Conservation (phyloP, 164 flowering plant species). For the Piper longum region DNA sequence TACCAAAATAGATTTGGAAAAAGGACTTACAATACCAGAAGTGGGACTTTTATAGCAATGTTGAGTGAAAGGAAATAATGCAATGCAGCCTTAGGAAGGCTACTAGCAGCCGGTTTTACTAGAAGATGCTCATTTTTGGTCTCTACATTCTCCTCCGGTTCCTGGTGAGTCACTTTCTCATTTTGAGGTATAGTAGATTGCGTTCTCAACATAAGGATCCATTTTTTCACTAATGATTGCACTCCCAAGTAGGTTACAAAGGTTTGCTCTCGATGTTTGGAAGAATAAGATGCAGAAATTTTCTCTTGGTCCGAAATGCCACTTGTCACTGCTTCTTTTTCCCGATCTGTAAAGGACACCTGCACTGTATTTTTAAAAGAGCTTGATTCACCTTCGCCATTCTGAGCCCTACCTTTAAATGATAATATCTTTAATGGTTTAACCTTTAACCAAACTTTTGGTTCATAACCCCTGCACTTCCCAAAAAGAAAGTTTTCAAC, state of each 20-base stretch:
- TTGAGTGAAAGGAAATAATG: slow-evolving; percentile 42
- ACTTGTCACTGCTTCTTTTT: slow-evolving; percentile 27
- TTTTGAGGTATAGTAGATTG: slow-evolving; percentile 18
- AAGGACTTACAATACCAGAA: slow-evolving; percentile 57
- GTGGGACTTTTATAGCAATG: slow-evolving; percentile 55
- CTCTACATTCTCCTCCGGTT: slow-evolving; percentile 15
- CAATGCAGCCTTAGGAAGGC: slow-evolving; percentile 31
- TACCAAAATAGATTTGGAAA: background rate
- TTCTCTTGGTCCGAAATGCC: slow-evolving; percentile 38
- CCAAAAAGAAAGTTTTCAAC: background rate
- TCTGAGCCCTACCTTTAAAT: slow-evolving; percentile 44
- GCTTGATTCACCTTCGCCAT: slow-evolving; percentile 38
- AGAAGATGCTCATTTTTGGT: slow-evolving; percentile 15
- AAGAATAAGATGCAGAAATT: slow-evolving; percentile 31
- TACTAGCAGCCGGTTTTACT: slow-evolving; percentile 14
- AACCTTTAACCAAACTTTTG: slow-evolving; percentile 15
- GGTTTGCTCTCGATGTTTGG: slow-evolving; percentile 21
- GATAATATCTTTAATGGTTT: slow-evolving; percentile 38
- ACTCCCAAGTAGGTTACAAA: slow-evolving; percentile 35
- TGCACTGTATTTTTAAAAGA: slow-evolving; percentile 30
- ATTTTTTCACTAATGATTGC: slow-evolving; percentile 45
- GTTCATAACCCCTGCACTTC: slow-evolving; percentile 24
- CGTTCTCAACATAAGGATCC: slow-evolving; percentile 56
- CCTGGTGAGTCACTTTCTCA: slow-evolving; percentile 24
- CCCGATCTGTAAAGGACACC: slow-evolving; percentile 37